Evolutionary conservation across 305 asterid genomes (phyloP).

Genomic region (Fraxinus ornus): DNA sequence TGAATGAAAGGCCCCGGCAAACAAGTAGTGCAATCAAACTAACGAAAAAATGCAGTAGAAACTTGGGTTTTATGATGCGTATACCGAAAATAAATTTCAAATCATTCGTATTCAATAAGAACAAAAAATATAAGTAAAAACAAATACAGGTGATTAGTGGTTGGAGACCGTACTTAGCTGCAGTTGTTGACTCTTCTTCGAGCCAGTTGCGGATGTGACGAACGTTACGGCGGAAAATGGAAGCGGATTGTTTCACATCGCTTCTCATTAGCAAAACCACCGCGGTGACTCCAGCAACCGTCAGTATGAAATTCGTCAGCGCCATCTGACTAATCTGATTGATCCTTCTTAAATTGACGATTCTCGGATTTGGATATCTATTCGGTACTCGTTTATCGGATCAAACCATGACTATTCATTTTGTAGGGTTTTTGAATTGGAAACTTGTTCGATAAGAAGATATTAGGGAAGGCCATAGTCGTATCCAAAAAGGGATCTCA

Average conservation of each 20-base stretch:
- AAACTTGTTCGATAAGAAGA: neutral
- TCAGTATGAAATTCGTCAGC: conserved; percentile 70
- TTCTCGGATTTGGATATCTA: neutral
- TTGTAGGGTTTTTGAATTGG: neutral
- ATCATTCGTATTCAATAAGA: neutral
- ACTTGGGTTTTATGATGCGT: neutral
- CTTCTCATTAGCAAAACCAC: conserved; percentile 73
- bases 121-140: neutral
- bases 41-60: neutral
- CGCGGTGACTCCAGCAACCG: conserved; percentile 79
- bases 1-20: neutral
- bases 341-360: neutral
- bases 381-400: neutral
- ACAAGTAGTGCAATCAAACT: neutral
- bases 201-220: conserved; percentile 85
- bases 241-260: conserved; percentile 76
- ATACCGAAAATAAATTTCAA: neutral
- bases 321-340: conserved; percentile 44
- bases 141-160: neutral
- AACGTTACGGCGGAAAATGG: conserved; percentile 78
- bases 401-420: neutral
- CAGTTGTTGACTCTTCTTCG: conserved; percentile 72
- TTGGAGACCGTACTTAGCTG: conserved; percentile 51
- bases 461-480: neutral
- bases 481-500: neutral